These are phyloP conservation scores for Leccinum barrowsii DNA, from an alignment of 768 basidiomycete genomes.

Conservation along the genomic window DNA sequence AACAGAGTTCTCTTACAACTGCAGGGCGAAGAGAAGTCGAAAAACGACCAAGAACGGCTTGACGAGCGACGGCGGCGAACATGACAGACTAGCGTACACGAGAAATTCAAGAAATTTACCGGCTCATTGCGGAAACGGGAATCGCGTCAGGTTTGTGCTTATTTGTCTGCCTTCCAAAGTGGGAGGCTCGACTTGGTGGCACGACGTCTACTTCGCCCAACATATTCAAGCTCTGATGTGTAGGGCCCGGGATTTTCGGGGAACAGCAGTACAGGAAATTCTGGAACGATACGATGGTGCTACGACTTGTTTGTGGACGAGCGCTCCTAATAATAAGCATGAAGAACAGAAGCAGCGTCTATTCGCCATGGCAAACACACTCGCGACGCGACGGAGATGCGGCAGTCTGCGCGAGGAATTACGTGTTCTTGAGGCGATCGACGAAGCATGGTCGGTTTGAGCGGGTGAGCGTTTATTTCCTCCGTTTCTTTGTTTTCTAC, in stretches of 20 bases:
- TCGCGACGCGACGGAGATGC: constrained; percentile 72
- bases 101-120: constrained; percentile 23
- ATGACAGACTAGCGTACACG: constrained; percentile 4
- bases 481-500: not conserved
- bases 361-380: constrained; percentile 67
- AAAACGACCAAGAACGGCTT: constrained; percentile 12
- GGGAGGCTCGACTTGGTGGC: not conserved
- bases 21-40: constrained; percentile 4
- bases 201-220: constrained; percentile 76
- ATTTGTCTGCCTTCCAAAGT: not conserved
- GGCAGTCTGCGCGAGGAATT: constrained; percentile 91
- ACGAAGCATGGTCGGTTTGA: constrained; percentile 81
- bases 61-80: constrained; percentile 14
- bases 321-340: constrained; percentile 42
- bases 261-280: not conserved
- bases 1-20: not conserved
- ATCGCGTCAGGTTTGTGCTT: not conserved
- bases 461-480: constrained; percentile 55
- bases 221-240: constrained; percentile 84
- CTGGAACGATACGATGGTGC: not conserved
- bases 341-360: constrained; percentile 44
- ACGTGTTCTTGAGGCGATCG: constrained; percentile 85
- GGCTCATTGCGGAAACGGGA: not conserved
- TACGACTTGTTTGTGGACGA: constrained; percentile 13
- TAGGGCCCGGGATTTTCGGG: constrained; percentile 15